Base-by-base conservation (phyloP, 495 filamentous ascomycete genomes). In the Podospora sp. region DNA sequence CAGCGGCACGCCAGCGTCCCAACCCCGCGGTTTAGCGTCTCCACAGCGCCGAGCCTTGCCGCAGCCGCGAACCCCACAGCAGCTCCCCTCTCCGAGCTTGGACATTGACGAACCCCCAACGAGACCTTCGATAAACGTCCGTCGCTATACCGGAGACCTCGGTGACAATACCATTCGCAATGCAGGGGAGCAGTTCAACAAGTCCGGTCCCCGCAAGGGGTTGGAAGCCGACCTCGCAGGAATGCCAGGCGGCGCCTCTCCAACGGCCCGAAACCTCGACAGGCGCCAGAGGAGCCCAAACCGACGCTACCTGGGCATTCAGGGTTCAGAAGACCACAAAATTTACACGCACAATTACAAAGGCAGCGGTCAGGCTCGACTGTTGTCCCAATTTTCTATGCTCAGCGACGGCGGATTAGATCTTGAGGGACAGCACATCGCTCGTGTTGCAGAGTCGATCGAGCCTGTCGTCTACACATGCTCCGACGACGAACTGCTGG, bases 361-460 rank as follows among this genome's bases (percentile, higher is more conserved):
- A 46, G 16, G 2, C 40, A n/a, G n/a, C n/a, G 11, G 11, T 11
- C 40, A 46, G 40, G 40, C 40, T 2, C 52, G 25, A 2, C 52
- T 24, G 8, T n/a, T 55, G 7, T 55, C 52, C 2, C 52, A 55
- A 55, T 55, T 24, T 14, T 55, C 52, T 22, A 22, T 55, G 1
- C 52, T 6, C 7, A 22, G 14, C 24, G 52, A 55, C 20, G 52
- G 25, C 7, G 52, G 52, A 22, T 55, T 26, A n/a, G 52, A 55
- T 55, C 52, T 55, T 11, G 52, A 55, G 20, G 52, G 59, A 20
- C 33, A 62, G 21, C 59, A 62, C 20, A 62, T 62, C 22, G 29
- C 59, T 6, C 29, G 59, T 18, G 59, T 62, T 18, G 59, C 59
- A 6, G 2, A 11, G 20, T 24, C 14, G 14, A 62, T 62, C n/a